Percentiles rank a stretch among this genome's conserved stretches.
These are phyloP conservation scores for Mycosphaerella sp. DNA, from an alignment of 2,329 filamentous ascomycete species.

Conservation along the genomic window DNA sequence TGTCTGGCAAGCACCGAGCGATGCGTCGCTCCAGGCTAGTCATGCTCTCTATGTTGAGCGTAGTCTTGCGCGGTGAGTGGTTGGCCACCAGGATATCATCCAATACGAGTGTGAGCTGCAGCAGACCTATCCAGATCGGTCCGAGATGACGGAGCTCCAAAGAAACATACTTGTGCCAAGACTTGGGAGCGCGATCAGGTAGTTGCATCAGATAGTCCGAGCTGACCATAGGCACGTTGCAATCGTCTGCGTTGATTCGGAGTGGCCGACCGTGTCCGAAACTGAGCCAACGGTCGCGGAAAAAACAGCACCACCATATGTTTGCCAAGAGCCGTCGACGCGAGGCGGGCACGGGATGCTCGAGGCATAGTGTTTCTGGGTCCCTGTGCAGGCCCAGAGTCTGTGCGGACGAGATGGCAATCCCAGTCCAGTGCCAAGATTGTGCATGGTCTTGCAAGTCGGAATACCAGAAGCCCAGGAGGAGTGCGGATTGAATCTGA, in stretches of 20 bases:
- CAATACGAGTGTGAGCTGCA: slow-evolving; percentile 10
- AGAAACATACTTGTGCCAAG: slow-evolving; percentile 9
- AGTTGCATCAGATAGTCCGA: slow-evolving; percentile 10
- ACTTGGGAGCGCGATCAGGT: slow-evolving; percentile 5
- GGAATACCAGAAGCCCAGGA: slow-evolving; percentile 14
- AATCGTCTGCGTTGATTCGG: slow-evolving; percentile 14
- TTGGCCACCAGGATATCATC: slow-evolving; percentile 9
- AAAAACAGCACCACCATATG: slow-evolving; percentile 19
- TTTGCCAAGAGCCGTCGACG: slow-evolving; percentile 9
- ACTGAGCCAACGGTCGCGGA: slow-evolving; percentile 16
- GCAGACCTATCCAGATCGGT: slow-evolving; percentile 13
- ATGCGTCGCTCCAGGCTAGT: slow-evolving; percentile 8
- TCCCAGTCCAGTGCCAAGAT: slow-evolving; percentile 18
- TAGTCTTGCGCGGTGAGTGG: slow-evolving; percentile 7
- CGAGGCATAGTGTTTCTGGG: slow-evolving; percentile 5
- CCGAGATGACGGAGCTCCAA: slow-evolving; percentile 7
- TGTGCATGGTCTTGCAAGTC: slow-evolving; percentile 14
- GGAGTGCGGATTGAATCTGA: slow-evolving; percentile 12
- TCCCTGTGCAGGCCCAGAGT: slow-evolving; percentile 14
- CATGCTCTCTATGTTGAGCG: slow-evolving; percentile 6
- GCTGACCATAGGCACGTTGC: slow-evolving; percentile 13
- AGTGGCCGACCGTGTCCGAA: slow-evolving; percentile 12
- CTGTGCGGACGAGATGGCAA: slow-evolving; percentile 15
- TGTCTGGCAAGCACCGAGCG: slow-evolving; percentile 6
- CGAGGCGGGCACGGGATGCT: neutral